Conservation (phyloP, 2,329 filamentous ascomycete genomes). For the Ceratocystis cacaofunesta region DNA sequence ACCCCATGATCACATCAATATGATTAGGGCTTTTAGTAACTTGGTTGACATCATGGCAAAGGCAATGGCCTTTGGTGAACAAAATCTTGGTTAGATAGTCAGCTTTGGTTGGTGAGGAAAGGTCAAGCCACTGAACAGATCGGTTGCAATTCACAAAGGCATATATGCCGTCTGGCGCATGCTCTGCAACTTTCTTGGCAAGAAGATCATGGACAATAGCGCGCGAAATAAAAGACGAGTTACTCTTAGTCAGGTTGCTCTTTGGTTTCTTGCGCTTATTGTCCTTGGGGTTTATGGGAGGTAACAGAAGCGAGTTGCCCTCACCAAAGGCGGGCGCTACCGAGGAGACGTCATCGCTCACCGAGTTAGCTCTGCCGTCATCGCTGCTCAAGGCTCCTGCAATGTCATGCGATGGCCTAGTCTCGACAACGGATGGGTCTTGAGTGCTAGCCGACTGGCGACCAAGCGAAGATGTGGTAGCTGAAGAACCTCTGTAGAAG, state of each 20-base stretch:
- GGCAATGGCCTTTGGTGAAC: slow-evolving; percentile 88
- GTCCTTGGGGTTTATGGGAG: slow-evolving; percentile 50
- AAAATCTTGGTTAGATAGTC: slow-evolving; percentile 92
- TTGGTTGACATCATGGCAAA: slow-evolving; percentile 85
- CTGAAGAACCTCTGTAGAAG: slow-evolving; percentile 39
- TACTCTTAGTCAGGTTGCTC: slow-evolving; percentile 96
- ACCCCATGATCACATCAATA: slow-evolving; percentile 86
- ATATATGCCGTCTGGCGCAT: slow-evolving; percentile 64
- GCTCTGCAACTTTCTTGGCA: slow-evolving; percentile 64
- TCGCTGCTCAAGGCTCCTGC: slow-evolving; percentile 40
- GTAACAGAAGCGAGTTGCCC: slow-evolving; percentile 56
- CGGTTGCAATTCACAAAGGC: slow-evolving; percentile 93
- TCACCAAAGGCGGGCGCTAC: slow-evolving; percentile 64
- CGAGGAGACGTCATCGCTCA: slow-evolving; percentile 34
- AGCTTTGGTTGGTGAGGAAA: slow-evolving; percentile 61
- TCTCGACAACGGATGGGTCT: slow-evolving; percentile 44
- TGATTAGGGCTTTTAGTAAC: slow-evolving; percentile 66
- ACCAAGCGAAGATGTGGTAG: slow-evolving; percentile 33
- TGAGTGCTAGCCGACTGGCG: slow-evolving; percentile 37
- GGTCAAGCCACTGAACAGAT: slow-evolving; percentile 89
- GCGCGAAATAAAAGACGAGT: slow-evolving; percentile 94
- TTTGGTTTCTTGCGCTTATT: slow-evolving; percentile 84
- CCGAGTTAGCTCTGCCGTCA: slow-evolving; percentile 38
- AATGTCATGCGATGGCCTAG: slow-evolving; percentile 44
- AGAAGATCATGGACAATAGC: slow-evolving; percentile 80